A percentile compares a stretch with the other conserved stretches of the same genome.
phyloP scores from a whole-genome alignment of 179 eudicot genomes.

The Spergularia azorica region DNA sequence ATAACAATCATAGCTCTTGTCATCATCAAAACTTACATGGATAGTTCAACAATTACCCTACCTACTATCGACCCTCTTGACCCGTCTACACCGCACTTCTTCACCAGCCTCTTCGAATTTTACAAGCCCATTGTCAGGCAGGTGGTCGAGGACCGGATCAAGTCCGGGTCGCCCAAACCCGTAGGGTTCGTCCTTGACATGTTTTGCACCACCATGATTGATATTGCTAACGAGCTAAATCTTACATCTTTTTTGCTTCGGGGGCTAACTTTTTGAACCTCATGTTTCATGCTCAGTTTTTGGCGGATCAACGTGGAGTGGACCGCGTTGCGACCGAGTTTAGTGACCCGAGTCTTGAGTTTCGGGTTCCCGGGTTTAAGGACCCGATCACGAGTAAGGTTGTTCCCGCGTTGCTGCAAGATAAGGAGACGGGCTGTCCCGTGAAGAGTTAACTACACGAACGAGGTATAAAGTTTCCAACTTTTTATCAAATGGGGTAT shows the following conservation, averaged over 20 bases:
- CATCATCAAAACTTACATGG: no score
- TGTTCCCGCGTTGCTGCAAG: slow-evolving; percentile 2
- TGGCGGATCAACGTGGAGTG: slow-evolving; percentile 1
- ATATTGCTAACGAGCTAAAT: slow-evolving; percentile 12
- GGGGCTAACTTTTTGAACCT: slow-evolving; percentile 13
- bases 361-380: not conserved
- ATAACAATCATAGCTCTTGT: no score
- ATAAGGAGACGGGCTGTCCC: no score
- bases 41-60: no score
- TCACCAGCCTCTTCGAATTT: not conserved
- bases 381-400: slow-evolving; percentile 28
- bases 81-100: no score
- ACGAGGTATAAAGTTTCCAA: no score
- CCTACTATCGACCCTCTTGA: not conserved
- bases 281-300: not conserved
- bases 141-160: slow-evolving; percentile 1
- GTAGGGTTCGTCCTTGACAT: slow-evolving; percentile 29
- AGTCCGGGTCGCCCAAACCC: not conserved
- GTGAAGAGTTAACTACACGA: no score
- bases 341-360: not conserved
- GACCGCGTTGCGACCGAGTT: not conserved
- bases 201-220: slow-evolving; percentile 29
- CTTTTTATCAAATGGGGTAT: no score
- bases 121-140: slow-evolving; percentile 30
- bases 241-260: slow-evolving; percentile 23